Evolutionary conservation across 1,284 basidiomycete genomes (phyloP).

Genomic region (Cryptococcus floricola): DNA sequence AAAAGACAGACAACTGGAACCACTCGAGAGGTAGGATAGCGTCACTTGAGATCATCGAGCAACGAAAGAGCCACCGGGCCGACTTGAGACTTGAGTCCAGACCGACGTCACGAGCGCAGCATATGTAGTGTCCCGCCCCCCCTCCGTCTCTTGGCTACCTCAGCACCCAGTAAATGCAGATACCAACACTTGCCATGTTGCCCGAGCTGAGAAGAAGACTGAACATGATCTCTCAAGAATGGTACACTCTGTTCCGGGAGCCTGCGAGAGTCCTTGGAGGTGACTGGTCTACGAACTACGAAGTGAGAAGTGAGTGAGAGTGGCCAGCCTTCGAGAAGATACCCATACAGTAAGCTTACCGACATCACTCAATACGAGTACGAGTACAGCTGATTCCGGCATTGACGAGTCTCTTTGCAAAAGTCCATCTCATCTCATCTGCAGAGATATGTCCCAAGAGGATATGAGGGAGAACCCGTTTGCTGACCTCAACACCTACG

Average conservation of each 20-base stretch:
- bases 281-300: constrained; percentile 31
- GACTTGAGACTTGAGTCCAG: too few relatives aligned
- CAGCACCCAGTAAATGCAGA: constrained; percentile 50
- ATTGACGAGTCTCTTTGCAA: constrained; percentile 57
- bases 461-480: constrained; percentile 50
- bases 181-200: constrained; percentile 57
- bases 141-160: too few relatives aligned
- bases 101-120: too few relatives aligned
- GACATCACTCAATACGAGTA: background rate
- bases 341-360: background rate
- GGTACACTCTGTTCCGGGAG: constrained; percentile 52
- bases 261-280: constrained; percentile 63
- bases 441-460: constrained; percentile 46
- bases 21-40: too few relatives aligned
- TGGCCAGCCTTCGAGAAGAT: too few relatives aligned
- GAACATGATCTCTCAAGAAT: constrained; percentile 56
- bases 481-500: constrained; percentile 56
- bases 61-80: too few relatives aligned
- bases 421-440: constrained; percentile 56
- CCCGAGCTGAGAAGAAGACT: constrained; percentile 59
- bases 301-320: constrained; percentile 19
- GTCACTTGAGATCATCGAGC: too few relatives aligned
- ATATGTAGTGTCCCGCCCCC: too few relatives aligned
- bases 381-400: constrained; percentile 54
- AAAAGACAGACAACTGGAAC: too few relatives aligned